Evolutionary conservation across 306 rosid genomes (phyloP).

Genomic region (Pyrus bretschneideri): DNA sequence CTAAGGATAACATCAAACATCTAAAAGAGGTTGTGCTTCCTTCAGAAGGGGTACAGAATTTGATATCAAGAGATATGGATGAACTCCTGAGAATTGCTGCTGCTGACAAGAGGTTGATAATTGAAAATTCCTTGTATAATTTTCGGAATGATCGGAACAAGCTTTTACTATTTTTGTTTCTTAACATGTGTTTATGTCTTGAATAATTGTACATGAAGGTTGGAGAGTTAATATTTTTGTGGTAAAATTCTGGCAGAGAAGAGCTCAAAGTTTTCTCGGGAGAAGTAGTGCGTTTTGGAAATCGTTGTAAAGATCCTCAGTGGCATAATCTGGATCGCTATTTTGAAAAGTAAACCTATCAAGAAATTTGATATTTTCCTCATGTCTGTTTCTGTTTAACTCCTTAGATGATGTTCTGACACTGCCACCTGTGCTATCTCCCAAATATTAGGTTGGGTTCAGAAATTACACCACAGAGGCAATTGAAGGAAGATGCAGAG

Average conservation of each 20-base stretch:
- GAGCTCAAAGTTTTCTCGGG: slow-evolving; percentile 81
- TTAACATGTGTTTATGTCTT: slow-evolving; percentile 19
- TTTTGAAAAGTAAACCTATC: slow-evolving; percentile 71
- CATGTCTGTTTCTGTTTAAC: slow-evolving; percentile 7
- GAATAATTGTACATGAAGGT: slow-evolving; percentile 2
- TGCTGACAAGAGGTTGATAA: slow-evolving; percentile 83
- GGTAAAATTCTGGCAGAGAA: slow-evolving; percentile 68
- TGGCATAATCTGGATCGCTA: slow-evolving; percentile 96
- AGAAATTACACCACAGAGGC: slow-evolving; percentile 71
- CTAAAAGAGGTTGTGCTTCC: slow-evolving; percentile 85
- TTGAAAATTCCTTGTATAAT: not conserved
- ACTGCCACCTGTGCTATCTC: slow-evolving; percentile 20
- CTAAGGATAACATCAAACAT: slow-evolving; percentile 78
- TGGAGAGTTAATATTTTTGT: slow-evolving; percentile 21
- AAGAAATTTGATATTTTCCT: slow-evolving; percentile 16
- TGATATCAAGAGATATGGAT: slow-evolving; percentile 75
- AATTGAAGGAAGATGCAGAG: slow-evolving; percentile 83
- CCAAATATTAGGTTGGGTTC: slow-evolving; percentile 63
- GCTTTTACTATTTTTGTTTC: not conserved
- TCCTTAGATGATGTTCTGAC: slow-evolving; percentile 10
- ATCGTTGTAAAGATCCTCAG: slow-evolving; percentile 98
- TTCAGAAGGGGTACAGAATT: slow-evolving; percentile 87
- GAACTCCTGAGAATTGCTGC: slow-evolving; percentile 91
- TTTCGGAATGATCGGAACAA: not conserved
- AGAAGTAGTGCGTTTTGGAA: slow-evolving; percentile 98